phyloP scores from a whole-genome alignment of 1,139 yeast species.

The Debaryomyces coudertii region DNA sequence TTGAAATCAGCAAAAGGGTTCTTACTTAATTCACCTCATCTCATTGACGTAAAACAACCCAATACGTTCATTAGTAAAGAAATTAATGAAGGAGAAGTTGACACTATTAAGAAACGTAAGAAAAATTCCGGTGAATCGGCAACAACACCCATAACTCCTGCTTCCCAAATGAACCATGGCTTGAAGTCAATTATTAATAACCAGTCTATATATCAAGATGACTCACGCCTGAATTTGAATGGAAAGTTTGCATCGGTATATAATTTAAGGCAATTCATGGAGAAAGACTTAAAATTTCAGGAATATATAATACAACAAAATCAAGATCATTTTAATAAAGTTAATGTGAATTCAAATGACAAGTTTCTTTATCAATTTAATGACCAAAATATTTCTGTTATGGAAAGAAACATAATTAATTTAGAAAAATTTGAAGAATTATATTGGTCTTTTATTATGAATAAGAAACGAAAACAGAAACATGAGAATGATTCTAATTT shows the following conservation, averaged over 20 bases:
- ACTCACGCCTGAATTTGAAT: conserved; percentile 26
- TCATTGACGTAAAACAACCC: conserved; percentile 38
- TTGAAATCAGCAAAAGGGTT: conserved; percentile 53
- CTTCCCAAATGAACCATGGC: conserved; percentile 31
- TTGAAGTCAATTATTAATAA: conserved; percentile 23
- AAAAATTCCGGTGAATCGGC: conserved; percentile 22
- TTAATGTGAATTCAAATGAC: conserved; percentile 9
- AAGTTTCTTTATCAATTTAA: conserved; percentile 13
- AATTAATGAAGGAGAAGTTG: conserved; percentile 11
- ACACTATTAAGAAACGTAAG: conserved; percentile 17
- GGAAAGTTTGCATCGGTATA: conserved; percentile 46
- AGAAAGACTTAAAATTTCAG: conserved; percentile 49
- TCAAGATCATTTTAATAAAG: conserved; percentile 19
- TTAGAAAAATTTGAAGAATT: conserved; percentile 42
- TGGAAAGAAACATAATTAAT: conserved; percentile 26
- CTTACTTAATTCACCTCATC: conserved; percentile 44
- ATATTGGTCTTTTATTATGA: conserved; percentile 49
- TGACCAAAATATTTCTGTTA: conserved; percentile 15
- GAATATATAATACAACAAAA: conserved; percentile 33
- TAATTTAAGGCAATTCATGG: conserved; percentile 55
- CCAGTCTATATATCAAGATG: conserved; percentile 31
- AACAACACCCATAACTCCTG: conserved; percentile 29
- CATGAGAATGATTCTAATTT: neutral
- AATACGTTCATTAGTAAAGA: conserved; percentile 21
- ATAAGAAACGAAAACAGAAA: conserved; percentile 16